Evolutionary conservation across 495 filamentous ascomycete species (phyloP), one percentile per base, ranked within the genome.

Genomic region (Hypoxylon fuscum): DNA sequence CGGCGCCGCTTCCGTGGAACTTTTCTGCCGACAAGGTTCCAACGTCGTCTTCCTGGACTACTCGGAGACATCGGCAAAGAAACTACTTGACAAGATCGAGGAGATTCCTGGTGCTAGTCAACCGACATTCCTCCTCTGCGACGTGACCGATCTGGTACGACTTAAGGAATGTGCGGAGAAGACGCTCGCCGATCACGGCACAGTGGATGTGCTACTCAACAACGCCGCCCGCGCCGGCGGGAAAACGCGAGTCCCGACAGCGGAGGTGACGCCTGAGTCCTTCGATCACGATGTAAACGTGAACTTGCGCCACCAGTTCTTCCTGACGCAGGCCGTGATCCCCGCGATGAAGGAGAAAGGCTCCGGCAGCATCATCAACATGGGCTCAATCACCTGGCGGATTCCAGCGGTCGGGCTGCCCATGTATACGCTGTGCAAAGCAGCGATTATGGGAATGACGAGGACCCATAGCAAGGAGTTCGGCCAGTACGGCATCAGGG

Each of bases 401-500:
- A 70, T 72, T 23, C 84, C 85, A 3, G 71, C 72, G 43, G 59
- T 72, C 14, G 72, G 75, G 5, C 51, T 70, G 59, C 76, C 74
- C 6, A 74, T 81, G 2, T 88, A 88, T 71, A 73, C 73, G 37
- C 74, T 83, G 18, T 79, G 74, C 38, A 87, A 87, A 64, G 79
- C 84, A 64, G 85, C 77, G 4, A 77, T 89, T 35, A 60, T 85
- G 25, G 87, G 84, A 14, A 67, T 89, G 72, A 86, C 83, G 44
- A 75, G 66, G 56, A 77, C 74, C 42, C 83, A 82, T 27, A 83
- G 84, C 6, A 81, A 79, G 57, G 86, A 88, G 72, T 79, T 79
- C 21, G 83, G 83, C 2, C 37, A 23, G 9, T 75, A 72, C 23
- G 76, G 69, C 2, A 79, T 88, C 46, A 54, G 86, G 42, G 79